phyloP scores from a whole-genome alignment of 495 filamentous ascomycete species.

The Podospora fimiseda region DNA sequence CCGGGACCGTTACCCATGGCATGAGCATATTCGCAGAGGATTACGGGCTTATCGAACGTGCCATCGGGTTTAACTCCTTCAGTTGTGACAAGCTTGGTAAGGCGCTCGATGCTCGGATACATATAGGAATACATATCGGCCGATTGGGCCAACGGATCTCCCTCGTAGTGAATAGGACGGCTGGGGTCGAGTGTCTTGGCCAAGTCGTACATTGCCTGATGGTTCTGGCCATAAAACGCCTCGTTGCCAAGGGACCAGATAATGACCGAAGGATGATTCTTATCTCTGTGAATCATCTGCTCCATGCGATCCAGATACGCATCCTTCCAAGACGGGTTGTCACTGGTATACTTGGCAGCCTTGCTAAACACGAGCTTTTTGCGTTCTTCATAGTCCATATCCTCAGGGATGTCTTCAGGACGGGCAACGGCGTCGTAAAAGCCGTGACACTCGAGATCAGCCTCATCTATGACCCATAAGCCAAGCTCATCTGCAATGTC shows the following conservation, averaged over 20 bases:
- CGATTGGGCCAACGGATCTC: slow-evolving; percentile 49
- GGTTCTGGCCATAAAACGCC: slow-evolving; percentile 60
- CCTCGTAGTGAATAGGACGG: slow-evolving; percentile 61
- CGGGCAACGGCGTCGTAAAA: slow-evolving; percentile 49
- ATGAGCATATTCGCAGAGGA: slow-evolving; percentile 64
- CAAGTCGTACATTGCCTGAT: slow-evolving; percentile 57
- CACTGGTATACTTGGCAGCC: slow-evolving; percentile 52
- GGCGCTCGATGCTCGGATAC: slow-evolving; percentile 51
- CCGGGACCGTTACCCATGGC: slow-evolving; percentile 72
- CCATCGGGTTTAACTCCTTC: slow-evolving; percentile 29
- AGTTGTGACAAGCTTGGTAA: slow-evolving; percentile 40
- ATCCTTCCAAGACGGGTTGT: slow-evolving; percentile 57
- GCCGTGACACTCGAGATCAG: slow-evolving; percentile 65
- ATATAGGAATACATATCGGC: slow-evolving; percentile 63
- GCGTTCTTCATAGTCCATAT: slow-evolving; percentile 46
- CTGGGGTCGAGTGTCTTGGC: slow-evolving; percentile 50
- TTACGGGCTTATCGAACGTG: slow-evolving; percentile 47
- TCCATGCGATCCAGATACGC: slow-evolving; percentile 60
- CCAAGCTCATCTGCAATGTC: slow-evolving; percentile 63
- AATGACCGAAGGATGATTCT: slow-evolving; percentile 59
- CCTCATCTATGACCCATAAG: slow-evolving; percentile 65
- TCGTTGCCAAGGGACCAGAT: slow-evolving; percentile 70
- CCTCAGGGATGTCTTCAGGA: slow-evolving; percentile 38
- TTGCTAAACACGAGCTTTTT: slow-evolving; percentile 44
- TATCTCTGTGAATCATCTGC: slow-evolving; percentile 59